phyloP scores from a whole-genome alignment of 1,139 yeast species.

The Diutina pseudorugosa region DNA sequence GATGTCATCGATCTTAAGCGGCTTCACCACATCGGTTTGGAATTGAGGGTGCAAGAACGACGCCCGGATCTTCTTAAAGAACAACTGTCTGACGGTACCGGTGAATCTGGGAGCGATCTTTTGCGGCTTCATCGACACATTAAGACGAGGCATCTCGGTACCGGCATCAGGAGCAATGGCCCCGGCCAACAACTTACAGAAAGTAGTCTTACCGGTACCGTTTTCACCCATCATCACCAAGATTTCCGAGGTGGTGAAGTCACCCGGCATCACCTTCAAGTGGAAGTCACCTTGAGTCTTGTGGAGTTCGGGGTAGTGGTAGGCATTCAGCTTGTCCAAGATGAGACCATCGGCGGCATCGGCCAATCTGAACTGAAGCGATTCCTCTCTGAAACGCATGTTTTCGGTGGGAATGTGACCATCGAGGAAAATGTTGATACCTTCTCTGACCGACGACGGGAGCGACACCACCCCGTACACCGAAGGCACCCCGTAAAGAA shows the following conservation, averaged over 20 bases:
- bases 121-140: slow-evolving; percentile 96
- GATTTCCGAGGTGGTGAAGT: slow-evolving; percentile 91
- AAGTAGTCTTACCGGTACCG: slow-evolving; percentile 98
- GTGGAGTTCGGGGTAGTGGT: slow-evolving; percentile 65
- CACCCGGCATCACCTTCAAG: slow-evolving; percentile 71
- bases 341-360: slow-evolving; percentile 78
- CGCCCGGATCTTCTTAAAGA: slow-evolving; percentile 91
- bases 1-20: slow-evolving; percentile 83
- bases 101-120: slow-evolving; percentile 97
- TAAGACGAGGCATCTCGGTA: slow-evolving; percentile 64
- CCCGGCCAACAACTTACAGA: slow-evolving; percentile 92
- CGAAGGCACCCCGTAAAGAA: slow-evolving; percentile 93
- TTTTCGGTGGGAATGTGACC: slow-evolving; percentile 97
- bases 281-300: slow-evolving; percentile 96
- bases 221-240: slow-evolving; percentile 99
- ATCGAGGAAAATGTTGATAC: slow-evolving; percentile 93
- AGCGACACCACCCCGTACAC: slow-evolving; percentile 96
- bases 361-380: slow-evolving; percentile 86
- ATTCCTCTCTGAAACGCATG: slow-evolving; percentile 90
- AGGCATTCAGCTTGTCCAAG: slow-evolving; percentile 69
- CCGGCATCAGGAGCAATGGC: slow-evolving; percentile 63
- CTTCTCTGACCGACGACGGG: slow-evolving; percentile 95
- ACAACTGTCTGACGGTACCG: slow-evolving; percentile 95
- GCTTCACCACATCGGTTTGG: slow-evolving; percentile 96
- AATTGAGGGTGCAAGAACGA: slow-evolving; percentile 93